These are phyloP conservation scores for Saccharomyces eubayanus DNA, from an alignment of 805 yeast species.

Conservation along the genomic window DNA sequence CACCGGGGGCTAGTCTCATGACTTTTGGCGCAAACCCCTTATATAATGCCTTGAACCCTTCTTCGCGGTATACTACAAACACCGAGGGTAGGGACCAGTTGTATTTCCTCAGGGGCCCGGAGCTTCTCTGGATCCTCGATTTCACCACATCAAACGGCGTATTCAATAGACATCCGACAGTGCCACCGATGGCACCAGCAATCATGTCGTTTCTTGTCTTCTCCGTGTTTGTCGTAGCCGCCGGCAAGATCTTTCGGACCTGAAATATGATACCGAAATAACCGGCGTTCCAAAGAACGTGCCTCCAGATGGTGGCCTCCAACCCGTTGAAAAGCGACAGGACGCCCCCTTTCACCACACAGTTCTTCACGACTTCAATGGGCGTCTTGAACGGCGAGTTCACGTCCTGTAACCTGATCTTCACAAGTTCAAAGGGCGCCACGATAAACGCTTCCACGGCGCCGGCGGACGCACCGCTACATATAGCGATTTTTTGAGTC, in stretches of 20 bases:
- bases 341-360: constrained; percentile 66
- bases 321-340: constrained; percentile 86
- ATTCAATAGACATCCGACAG: constrained; percentile 87
- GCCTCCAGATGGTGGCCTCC: constrained; percentile 97
- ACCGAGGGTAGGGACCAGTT: constrained; percentile 87
- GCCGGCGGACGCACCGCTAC: constrained; percentile 98
- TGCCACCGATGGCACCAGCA: constrained; percentile 95
- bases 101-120: constrained; percentile 50
- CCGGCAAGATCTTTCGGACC: constrained; percentile 70
- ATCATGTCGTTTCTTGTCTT: constrained; percentile 80
- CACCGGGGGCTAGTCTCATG: constrained; percentile 96
- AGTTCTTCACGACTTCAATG: constrained; percentile 67
- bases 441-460: constrained; percentile 94
- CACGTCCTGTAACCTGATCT: constrained; percentile 88
- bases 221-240: constrained; percentile 59
- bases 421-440: constrained; percentile 93
- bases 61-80: constrained; percentile 64
- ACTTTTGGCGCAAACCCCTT: constrained; percentile 97
- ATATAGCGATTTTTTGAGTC: constrained; percentile 75
- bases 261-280: constrained; percentile 93
- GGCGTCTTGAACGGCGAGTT: constrained; percentile 76
- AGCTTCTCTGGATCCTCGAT: constrained; percentile 75
- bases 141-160: constrained; percentile 98
- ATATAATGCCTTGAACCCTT: constrained; percentile 85
- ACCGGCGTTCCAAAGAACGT: constrained; percentile 94